Percentiles rank a stretch among this genome's conserved stretches.
phyloP scores from a whole-genome alignment of 768 basidiomycete species.

The Roridomyces roridus region DNA sequence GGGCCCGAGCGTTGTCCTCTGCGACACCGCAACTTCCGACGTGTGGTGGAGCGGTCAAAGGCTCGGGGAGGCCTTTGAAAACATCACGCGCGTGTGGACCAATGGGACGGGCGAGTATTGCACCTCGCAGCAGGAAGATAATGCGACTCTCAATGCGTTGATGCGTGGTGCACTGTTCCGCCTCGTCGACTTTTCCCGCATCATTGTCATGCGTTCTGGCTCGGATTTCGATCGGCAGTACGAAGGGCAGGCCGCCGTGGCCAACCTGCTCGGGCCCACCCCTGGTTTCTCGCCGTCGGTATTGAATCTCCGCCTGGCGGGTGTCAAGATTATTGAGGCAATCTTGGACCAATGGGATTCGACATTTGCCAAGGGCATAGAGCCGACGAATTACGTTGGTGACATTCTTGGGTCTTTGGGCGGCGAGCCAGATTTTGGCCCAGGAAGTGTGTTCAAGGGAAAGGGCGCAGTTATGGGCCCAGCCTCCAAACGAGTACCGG shows the following conservation, averaged over 20 bases:
- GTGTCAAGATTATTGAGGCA: constrained; percentile 42
- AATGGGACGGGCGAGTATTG: constrained; percentile 37
- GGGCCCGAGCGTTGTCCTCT: constrained; percentile 38
- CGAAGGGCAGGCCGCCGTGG: constrained; percentile 25
- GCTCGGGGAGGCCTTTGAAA: constrained; percentile 42
- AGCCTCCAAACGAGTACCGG: not conserved
- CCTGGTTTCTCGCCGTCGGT: constrained; percentile 40
- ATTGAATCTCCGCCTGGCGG: constrained; percentile 43
- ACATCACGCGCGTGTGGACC: constrained; percentile 42
- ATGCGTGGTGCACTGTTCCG: constrained; percentile 35
- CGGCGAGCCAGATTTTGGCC: constrained; percentile 33
- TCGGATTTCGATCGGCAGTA: constrained; percentile 40
- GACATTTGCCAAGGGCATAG: constrained; percentile 37
- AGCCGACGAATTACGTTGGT: constrained; percentile 37
- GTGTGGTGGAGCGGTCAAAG: constrained; percentile 42
- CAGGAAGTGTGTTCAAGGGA: constrained; percentile 23
- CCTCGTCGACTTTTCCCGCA: constrained; percentile 40
- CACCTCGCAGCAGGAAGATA: constrained; percentile 48
- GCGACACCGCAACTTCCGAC: constrained; percentile 46
- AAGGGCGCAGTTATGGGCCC: not conserved
- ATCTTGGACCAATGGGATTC: constrained; percentile 42
- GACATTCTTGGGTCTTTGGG: constrained; percentile 33
- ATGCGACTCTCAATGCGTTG: constrained; percentile 43
- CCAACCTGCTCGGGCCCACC: constrained; percentile 35
- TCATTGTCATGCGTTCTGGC: constrained; percentile 44